phyloP scores from a whole-genome alignment of 2,329 filamentous ascomycete genomes.

The Aspergillus hortae region DNA sequence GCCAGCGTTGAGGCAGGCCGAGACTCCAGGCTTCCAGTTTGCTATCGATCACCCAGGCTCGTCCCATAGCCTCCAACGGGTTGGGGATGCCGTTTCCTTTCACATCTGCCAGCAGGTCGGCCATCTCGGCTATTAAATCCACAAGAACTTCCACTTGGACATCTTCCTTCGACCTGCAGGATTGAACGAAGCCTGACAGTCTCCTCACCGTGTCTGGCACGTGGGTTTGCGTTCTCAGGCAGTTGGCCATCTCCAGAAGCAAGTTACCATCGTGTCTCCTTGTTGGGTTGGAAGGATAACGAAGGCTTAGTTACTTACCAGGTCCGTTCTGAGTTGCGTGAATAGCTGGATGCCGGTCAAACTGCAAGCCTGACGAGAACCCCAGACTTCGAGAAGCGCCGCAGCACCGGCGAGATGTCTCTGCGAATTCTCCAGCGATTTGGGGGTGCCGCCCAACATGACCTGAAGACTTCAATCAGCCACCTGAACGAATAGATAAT shows the following conservation, averaged over 20 bases:
- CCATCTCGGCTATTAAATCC: background rate
- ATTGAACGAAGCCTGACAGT: conserved; percentile 1
- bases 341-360: conserved; percentile 5
- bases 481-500: background rate
- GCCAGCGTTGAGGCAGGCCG: background rate
- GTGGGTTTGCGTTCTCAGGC: conserved; percentile 4
- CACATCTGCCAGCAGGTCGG: conserved; percentile 4
- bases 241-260: conserved; percentile 5
- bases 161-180: background rate
- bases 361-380: conserved; percentile 1
- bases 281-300: too few relatives aligned
- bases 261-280: too few relatives aligned
- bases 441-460: background rate
- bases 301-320: background rate
- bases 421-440: conserved; percentile 6
- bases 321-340: conserved; percentile 6
- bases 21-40: conserved; percentile 1
- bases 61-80: conserved; percentile 1
- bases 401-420: conserved; percentile 6
- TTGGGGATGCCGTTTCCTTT: conserved; percentile 2
- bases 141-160: conserved; percentile 2
- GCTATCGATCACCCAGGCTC: conserved; percentile 1
- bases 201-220: background rate
- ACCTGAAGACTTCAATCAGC: background rate
- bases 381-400: conserved; percentile 3